Percentiles rank a stretch among this genome's conserved stretches.
These are phyloP conservation scores for Ramularia endophylla DNA, from an alignment of 2,329 filamentous ascomycete genomes.

Conservation along the genomic window DNA sequence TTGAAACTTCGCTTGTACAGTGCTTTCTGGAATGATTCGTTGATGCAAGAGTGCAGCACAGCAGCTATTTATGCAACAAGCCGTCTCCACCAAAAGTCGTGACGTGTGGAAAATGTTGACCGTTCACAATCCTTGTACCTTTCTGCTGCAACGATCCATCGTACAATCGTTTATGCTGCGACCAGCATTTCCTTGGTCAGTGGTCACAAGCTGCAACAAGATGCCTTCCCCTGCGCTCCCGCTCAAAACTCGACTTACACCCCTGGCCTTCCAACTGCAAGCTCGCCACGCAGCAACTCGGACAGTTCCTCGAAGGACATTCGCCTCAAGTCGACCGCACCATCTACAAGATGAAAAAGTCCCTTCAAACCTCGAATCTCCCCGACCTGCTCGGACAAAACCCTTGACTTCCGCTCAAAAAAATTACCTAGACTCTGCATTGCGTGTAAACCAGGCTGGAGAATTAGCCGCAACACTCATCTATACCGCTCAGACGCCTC, in stretches of 20 bases:
- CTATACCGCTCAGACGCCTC: conserved; percentile 81
- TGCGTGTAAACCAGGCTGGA: conserved; percentile 95
- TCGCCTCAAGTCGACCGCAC: conserved; percentile 14
- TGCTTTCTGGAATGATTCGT: no score
- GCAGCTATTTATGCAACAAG: no score
- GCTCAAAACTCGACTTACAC: conserved; percentile 22
- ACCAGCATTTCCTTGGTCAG: no score
- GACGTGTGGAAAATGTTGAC: no score
- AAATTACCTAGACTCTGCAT: conserved; percentile 69
- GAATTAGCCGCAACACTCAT: conserved; percentile 96
- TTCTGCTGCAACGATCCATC: no score
- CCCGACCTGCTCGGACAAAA: conserved; percentile 14
- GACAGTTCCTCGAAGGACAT: conserved; percentile 8
- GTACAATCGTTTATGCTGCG: no score
- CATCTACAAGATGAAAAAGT: conserved; percentile 16
- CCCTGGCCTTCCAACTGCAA: conserved; percentile 27
- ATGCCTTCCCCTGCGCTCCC: conserved; percentile 15
- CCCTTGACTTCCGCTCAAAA: conserved; percentile 49
- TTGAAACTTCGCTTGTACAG: no score
- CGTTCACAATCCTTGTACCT: no score
- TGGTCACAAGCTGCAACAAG: no score
- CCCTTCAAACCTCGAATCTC: conserved; percentile 15
- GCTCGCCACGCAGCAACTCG: conserved; percentile 10
- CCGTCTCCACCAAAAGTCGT: no score
- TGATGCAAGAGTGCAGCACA: no score